Evolutionary conservation across 1,139 yeast genomes (phyloP).

Genomic region (Entelexis sorbosivorans): DNA sequence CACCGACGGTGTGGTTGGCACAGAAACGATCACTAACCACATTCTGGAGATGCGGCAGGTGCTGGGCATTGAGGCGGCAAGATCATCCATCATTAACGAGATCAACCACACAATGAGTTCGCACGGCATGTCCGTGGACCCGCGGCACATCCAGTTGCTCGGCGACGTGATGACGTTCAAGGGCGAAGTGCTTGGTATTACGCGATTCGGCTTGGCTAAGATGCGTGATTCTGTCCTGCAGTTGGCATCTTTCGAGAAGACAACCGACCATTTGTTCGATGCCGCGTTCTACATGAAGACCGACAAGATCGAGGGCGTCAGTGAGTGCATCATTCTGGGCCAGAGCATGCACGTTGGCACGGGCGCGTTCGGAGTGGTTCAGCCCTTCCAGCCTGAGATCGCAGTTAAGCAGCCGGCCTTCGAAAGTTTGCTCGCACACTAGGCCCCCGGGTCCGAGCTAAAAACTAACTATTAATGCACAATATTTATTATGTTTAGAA

Average conservation of each 20-base stretch:
- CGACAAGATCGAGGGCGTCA: slow-evolving; percentile 93
- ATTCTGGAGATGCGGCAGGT: slow-evolving; percentile 81
- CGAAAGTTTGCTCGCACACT: slow-evolving; percentile 22
- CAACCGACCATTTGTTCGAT: slow-evolving; percentile 95
- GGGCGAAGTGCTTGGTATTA: slow-evolving; percentile 96
- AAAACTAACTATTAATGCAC: no score
- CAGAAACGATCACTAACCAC: slow-evolving; percentile 82
- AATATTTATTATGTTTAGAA: background rate
- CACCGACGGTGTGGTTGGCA: slow-evolving; percentile 91
- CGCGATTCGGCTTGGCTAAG: slow-evolving; percentile 93
- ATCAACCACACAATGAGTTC: slow-evolving; percentile 97
- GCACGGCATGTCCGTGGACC: slow-evolving; percentile 99
- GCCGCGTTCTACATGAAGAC: slow-evolving; percentile 97
- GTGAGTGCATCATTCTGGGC: slow-evolving; percentile 94
- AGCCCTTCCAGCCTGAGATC: slow-evolving; percentile 26
- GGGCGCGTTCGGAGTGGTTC: slow-evolving; percentile 73
- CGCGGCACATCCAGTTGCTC: slow-evolving; percentile 92
- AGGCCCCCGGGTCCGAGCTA: no score
- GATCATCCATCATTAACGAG: slow-evolving; percentile 84
- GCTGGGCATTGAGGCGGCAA: slow-evolving; percentile 95
- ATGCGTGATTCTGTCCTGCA: slow-evolving; percentile 98
- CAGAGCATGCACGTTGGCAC: slow-evolving; percentile 98
- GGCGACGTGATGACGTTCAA: slow-evolving; percentile 99
- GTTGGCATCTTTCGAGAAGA: slow-evolving; percentile 93
- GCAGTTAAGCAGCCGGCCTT: slow-evolving; percentile 25